Base-by-base conservation (phyloP, 2,329 filamentous ascomycete species). In the Volutella citrinella region DNA sequence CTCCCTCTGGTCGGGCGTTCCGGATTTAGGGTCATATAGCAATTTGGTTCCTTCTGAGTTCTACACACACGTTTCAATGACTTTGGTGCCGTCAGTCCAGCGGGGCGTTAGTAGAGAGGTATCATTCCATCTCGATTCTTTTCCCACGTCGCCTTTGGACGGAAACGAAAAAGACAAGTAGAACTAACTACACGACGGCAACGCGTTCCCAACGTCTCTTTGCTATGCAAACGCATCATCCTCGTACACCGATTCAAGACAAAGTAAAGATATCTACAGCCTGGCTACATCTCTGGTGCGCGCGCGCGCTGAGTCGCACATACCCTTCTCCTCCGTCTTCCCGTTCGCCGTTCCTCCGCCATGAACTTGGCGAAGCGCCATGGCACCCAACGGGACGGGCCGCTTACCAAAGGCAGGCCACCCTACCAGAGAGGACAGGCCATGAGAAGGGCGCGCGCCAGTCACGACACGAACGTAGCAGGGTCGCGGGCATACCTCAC, bases 221-320 rank as follows among this genome's bases (percentile, higher is more conserved):
- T 46, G 43, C 39, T 51, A 50, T 51, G 38, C 51, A 44, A 55
- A 29, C 34, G 36, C 32, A 36, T 49, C 41, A 26, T 45, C 40
- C 42, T 44, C 44, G 35, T 52, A 48, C 46, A 51, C 46, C 49
- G 47, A 46, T 34, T 46, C 37, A 46, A 46, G 31, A 45, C 40
- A 45, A 43, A 41, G 43, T 43, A 43, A 39, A 34, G 38, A 40
- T 48, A 46, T 48, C 43, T 52, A 49, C 43, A 48, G 23, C 37
- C 46, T 49, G 42, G 36, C 46, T 45, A 44, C 31, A 43, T 40
- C 34, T 22, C 26, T 35, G 30, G 34, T 26, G 36, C 24, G 32
- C 32, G 31, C 34, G 30, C 34, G 20, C 18, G n/a, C n/a, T n/a
- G n/a, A n/a, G n/a, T n/a, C n/a, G n/a, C n/a, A n/a, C n/a, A n/a